These are phyloP conservation scores for Alternaria sp. DNA, from an alignment of 2,329 filamentous ascomycete genomes.

Conservation along the genomic window DNA sequence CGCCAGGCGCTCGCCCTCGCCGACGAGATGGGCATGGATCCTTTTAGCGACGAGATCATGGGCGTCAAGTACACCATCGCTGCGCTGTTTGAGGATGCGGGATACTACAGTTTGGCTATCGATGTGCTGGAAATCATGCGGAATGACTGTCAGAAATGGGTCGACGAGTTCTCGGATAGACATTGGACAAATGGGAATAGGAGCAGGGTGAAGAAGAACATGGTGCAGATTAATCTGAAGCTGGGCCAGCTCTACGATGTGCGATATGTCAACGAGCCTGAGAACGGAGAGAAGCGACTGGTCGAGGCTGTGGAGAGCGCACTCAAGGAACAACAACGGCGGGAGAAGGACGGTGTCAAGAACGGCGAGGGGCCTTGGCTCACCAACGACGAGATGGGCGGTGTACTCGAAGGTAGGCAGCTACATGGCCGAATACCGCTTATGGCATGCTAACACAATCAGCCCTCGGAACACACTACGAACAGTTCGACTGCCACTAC, in stretches of 20 bases:
- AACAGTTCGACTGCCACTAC: slow-evolving; percentile 74
- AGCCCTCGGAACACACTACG: slow-evolving; percentile 79
- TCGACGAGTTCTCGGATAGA: slow-evolving; percentile 53
- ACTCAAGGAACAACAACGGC: slow-evolving; percentile 74
- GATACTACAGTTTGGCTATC: slow-evolving; percentile 72
- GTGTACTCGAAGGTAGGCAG: slow-evolving; percentile 68
- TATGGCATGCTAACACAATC: slow-evolving; percentile 33
- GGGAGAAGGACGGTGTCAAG: slow-evolving; percentile 70
- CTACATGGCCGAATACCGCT: slow-evolving; percentile 17
- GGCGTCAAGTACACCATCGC: slow-evolving; percentile 86
- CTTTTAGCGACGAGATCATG: slow-evolving; percentile 87
- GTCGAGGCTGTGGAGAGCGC: slow-evolving; percentile 83
- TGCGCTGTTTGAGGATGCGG: slow-evolving; percentile 77
- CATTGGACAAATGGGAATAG: slow-evolving; percentile 55
- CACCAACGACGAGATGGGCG: slow-evolving; percentile 73
- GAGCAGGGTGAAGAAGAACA: slow-evolving; percentile 73
- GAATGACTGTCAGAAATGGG: slow-evolving; percentile 66
- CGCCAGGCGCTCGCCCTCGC: slow-evolving; percentile 78
- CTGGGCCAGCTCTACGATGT: slow-evolving; percentile 82
- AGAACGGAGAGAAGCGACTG: slow-evolving; percentile 76
- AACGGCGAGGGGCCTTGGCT: slow-evolving; percentile 75
- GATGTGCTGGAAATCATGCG: slow-evolving; percentile 80
- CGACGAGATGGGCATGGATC: slow-evolving; percentile 77
- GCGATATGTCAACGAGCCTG: slow-evolving; percentile 74
- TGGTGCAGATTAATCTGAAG: slow-evolving; percentile 79